A percentile compares a stretch with the other conserved stretches of the same genome.
These are phyloP conservation scores for Leishmania braziliensis DNA, from an alignment of 208 protist genomes.

Conservation along the genomic window DNA sequence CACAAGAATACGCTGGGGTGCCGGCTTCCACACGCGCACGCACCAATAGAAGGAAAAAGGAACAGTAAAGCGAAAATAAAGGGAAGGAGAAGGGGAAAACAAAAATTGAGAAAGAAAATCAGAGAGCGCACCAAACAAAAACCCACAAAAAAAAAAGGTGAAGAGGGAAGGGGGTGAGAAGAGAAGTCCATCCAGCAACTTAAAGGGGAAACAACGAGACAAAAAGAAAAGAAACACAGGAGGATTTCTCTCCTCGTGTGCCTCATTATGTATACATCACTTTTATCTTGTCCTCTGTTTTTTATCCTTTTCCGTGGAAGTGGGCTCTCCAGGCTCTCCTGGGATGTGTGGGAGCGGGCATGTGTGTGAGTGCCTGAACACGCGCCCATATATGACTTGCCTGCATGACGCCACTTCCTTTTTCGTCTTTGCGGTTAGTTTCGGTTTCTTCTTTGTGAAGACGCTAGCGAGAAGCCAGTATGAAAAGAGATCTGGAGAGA, in stretches of 20 bases:
- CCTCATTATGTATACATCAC: constrained; percentile 9
- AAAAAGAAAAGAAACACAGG: not conserved
- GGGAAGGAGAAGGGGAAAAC: not conserved
- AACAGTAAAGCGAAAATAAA: not conserved
- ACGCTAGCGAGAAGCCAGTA: not conserved
- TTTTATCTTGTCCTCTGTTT: not conserved
- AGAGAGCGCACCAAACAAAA: not conserved
- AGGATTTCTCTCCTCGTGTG: not conserved
- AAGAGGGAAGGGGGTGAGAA: not conserved
- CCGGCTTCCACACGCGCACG: not conserved
- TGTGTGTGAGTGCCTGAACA: not conserved
- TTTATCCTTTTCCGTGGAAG: not conserved
- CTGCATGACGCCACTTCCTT: not conserved
- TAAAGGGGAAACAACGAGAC: not conserved
- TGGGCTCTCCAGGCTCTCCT: not conserved
- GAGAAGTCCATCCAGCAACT: not conserved
- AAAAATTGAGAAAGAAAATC: not conserved
- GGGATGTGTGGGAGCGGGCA: not conserved
- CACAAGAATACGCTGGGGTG: constrained; percentile 1
- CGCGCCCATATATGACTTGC: not conserved
- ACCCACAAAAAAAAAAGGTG: not conserved
- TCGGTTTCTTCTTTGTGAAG: not conserved
- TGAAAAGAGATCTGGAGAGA: not conserved
- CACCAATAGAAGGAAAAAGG: not conserved
- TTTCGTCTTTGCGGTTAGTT: not conserved